Evolutionary conservation across 352 stramenopile species (phyloP), one percentile per base, ranked within the genome.

Genomic region (Phytophthora niederhauseri): DNA sequence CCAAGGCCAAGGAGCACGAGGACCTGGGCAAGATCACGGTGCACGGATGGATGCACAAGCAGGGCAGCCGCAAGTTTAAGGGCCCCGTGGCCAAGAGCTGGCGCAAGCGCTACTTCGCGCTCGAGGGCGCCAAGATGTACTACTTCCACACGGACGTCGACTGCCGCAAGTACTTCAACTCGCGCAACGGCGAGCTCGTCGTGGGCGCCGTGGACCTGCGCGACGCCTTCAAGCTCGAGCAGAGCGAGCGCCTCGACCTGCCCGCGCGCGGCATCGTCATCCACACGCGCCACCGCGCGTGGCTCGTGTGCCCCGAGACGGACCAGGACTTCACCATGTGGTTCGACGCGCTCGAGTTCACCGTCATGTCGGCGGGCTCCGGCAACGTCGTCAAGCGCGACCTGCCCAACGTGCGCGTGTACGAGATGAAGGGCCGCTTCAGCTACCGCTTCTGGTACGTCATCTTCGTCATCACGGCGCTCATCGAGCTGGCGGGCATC

Each of bases 71-170:
- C 61, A 90, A 85, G 76, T 92, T 93, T 61, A 92, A 91, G 61
- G 86, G 86, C 5, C 86, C 86, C 34, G 84, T 92, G 56, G 84
- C 84, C 59, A 94, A 93, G 66, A 89, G 77, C 51, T 94, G 86
- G 86, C 77, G 85, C 52, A 90, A 92, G 46, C 87, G 85, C 36
- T 94, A 91, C 72, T 94, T 94, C 55, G 85, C 84, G n/a, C 76
- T 95, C 0, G 87, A 95, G 69, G 85, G 80, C 19, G 87, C 82
- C 41, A 93, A 91, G 72, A 95, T 95, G 71, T 95, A 91, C 74
- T 95, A 95, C 66, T 95, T 95, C 73, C 87, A 95, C 67, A 86
- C 83, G 43, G 78, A 84, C 46, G 84, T 95, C n/a, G 85, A 95
- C 70, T 91, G 82, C 57, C 85, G 87, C 70, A 91, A 93, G 79